Percentiles rank a stretch among this genome's conserved stretches.
These are phyloP conservation scores for Ustilago trichophora DNA, from an alignment of 1,284 basidiomycete genomes.

Conservation along the genomic window DNA sequence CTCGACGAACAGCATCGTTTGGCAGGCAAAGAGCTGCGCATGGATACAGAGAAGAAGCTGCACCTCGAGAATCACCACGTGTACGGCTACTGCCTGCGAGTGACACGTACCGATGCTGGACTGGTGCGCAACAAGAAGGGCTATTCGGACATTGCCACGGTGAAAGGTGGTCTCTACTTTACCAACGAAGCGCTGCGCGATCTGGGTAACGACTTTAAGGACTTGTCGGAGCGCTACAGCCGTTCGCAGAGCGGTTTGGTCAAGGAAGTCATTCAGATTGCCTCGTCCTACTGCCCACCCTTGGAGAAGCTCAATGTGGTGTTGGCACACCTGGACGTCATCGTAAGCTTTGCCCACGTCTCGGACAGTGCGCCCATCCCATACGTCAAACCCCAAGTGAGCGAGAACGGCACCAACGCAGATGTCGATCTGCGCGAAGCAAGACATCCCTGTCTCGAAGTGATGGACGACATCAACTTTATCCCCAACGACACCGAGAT, in stretches of 20 bases:
- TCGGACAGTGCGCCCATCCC: slow-evolving; percentile 84
- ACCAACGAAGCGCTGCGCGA: slow-evolving; percentile 82
- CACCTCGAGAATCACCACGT: slow-evolving; percentile 91
- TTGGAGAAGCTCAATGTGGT: slow-evolving; percentile 87
- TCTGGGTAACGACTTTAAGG: slow-evolving; percentile 78
- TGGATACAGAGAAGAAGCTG: slow-evolving; percentile 95
- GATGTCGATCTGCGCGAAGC: slow-evolving; percentile 50
- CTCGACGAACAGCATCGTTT: slow-evolving; percentile 83
- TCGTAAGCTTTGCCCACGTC: slow-evolving; percentile 87
- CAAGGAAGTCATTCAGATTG: slow-evolving; percentile 91
- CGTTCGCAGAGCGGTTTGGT: slow-evolving; percentile 84
- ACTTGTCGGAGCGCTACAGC: slow-evolving; percentile 77
- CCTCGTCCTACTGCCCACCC: slow-evolving; percentile 81
- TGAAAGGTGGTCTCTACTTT: slow-evolving; percentile 89
- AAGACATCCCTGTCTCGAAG: slow-evolving; percentile 94
- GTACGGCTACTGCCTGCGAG: slow-evolving; percentile 91
- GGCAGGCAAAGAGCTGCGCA: slow-evolving; percentile 77
- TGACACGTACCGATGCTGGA: slow-evolving; percentile 82
- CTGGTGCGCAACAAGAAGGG: slow-evolving; percentile 75
- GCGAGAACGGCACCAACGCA: slow-evolving; percentile 44
- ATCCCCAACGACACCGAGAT: slow-evolving; percentile 94
- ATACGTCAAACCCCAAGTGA: slow-evolving; percentile 80
- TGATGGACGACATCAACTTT: slow-evolving; percentile 93
- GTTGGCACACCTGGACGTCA: slow-evolving; percentile 90
- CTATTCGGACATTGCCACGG: slow-evolving; percentile 85